Evolutionary conservation across 257 asterid species (phyloP), one percentile per base, ranked within the genome.

Genomic region (Galeopsis tetrahit): DNA sequence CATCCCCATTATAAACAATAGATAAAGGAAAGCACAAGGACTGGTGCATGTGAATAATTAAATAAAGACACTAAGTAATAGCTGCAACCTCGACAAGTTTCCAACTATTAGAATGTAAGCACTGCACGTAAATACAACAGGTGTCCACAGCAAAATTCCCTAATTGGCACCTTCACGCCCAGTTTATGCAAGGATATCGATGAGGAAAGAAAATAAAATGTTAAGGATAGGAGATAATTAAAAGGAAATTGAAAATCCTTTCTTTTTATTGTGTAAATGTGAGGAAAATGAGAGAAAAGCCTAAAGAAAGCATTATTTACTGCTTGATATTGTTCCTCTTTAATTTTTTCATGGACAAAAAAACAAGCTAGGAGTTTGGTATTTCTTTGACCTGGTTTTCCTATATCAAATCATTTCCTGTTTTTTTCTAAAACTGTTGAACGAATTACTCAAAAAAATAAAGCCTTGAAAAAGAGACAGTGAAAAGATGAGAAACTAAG

Each of bases 21-120:
- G 31, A 10, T 51, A 51, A 38, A 31, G 66, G 13, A 21, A 46
- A 56, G 36, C 38, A 44, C 40, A 44, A 14, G 49, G 78, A 56
- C 48, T 36, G 21, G 2, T 46, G 44, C 67, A 57, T 57, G 38
- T 42, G 60, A 57, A 46, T 8, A 66, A 9, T 52, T 10, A 33
- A 33, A 56, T 11, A 13, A 60, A 66, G 53, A 15, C 44, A 63
- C 57, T 11, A 44, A 49, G 28, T 49, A 49, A n/a, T 51, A 15
- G 31, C 31, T 51, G 28, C 9, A 51, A n/a, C 57, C 57, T 13
- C 14, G 28, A 49, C 56, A 49, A 49, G 56, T 49, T 49, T 49
- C 56, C 56, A 0, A 49, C 28, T 5, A 49, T 14, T 14, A n/a
- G 21, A 3, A 49, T n/a, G 56, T 6, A 49, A 49, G 28, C 31